phyloP scores from a whole-genome alignment of 208 protist species.

The Crithidia brevicula region DNA sequence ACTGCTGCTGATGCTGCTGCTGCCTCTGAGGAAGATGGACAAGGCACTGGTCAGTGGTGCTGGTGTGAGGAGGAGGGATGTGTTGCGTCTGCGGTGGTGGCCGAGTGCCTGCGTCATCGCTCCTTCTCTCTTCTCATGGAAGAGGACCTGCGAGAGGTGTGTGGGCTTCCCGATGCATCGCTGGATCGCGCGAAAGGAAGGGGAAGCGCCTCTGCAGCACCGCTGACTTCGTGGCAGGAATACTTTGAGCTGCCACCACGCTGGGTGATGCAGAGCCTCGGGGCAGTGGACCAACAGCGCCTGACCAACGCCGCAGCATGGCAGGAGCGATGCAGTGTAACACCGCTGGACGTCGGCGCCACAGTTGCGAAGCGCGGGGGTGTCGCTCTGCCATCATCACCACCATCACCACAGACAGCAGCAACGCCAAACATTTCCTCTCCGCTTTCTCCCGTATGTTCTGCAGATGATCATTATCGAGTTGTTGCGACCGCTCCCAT shows the following conservation, averaged over 20 bases:
- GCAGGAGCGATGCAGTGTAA: slow-evolving; percentile 34
- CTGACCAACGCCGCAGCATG: neutral
- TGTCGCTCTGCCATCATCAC: neutral
- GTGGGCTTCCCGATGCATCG: slow-evolving; percentile 7
- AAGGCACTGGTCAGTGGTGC: neutral
- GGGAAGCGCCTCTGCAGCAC: neutral
- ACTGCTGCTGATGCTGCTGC: too few relatives aligned
- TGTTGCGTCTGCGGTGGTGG: slow-evolving; percentile 11
- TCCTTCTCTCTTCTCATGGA: slow-evolving; percentile 15
- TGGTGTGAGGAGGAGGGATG: slow-evolving; percentile 11
- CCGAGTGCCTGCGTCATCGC: slow-evolving; percentile 32
- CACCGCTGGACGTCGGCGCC: slow-evolving; percentile 50
- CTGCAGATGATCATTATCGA: slow-evolving; percentile 8
- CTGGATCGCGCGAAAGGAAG: neutral
- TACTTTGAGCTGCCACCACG: slow-evolving; percentile 59
- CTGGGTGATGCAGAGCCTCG: slow-evolving; percentile 74
- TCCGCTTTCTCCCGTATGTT: neutral
- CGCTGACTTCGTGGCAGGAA: slow-evolving; percentile 30
- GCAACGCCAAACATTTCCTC: too few relatives aligned
- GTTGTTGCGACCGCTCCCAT: slow-evolving; percentile 29
- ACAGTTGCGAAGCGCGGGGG: slow-evolving; percentile 12
- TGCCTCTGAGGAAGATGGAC: neutral
- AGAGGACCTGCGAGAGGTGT: slow-evolving; percentile 14
- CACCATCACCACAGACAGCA: neutral
- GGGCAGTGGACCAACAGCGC: slow-evolving; percentile 25